Evolutionary conservation across 208 protist species (phyloP), one percentile per base, ranked within the genome.

Genomic region (Leishmania braziliensis): DNA sequence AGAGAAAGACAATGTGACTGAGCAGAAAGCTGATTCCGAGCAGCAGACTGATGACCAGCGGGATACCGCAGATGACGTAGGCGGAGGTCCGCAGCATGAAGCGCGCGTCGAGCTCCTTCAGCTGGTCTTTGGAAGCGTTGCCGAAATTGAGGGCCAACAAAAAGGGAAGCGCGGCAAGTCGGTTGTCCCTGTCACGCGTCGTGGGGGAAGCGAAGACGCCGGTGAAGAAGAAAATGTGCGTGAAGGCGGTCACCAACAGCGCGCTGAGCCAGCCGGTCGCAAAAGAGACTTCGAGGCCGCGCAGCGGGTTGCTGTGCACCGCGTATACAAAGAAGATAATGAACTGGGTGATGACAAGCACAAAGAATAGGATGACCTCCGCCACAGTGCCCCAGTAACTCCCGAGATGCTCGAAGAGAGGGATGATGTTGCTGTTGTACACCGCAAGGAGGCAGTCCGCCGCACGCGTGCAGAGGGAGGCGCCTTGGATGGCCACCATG

Each of bases 21-120:
- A 95, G 89, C 33, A 96, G 80, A 78, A 95, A 96, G 69, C 77
- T 87, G 60, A 92, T 88, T 33, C 93, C 93, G 46, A 93, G 58
- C 18, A 96, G 81, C 71, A 94, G 79, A 78, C 87, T 94, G 60
- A 94, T 36, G 63, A 73, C 48, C n/a, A 94, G 66, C 43, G 90
- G 90, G 16, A 92, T 71, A 39, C 84, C 82, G 74, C 89, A 93
- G 74, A 95, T 88, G 50, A 95, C 70, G 60, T 85, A 88, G 4
- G 90, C 90, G 16, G 89, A 92, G 5, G 84, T 91, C 36, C 89
- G 86, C 75, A 89, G 33, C 51, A 82, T 53, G 58, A 86, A 80
- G 58, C 73, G 73, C 18, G 71, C 51, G 58, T 88, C 75, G 29
- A 87, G 77, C 83, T 85, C 77, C 0, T 10, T 26, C 36, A 66